A percentile compares a stretch with the other conserved stretches of the same genome.
Conservation (phyloP, 2,329 filamentous ascomycete genomes). For the Penicillium sp. region DNA sequence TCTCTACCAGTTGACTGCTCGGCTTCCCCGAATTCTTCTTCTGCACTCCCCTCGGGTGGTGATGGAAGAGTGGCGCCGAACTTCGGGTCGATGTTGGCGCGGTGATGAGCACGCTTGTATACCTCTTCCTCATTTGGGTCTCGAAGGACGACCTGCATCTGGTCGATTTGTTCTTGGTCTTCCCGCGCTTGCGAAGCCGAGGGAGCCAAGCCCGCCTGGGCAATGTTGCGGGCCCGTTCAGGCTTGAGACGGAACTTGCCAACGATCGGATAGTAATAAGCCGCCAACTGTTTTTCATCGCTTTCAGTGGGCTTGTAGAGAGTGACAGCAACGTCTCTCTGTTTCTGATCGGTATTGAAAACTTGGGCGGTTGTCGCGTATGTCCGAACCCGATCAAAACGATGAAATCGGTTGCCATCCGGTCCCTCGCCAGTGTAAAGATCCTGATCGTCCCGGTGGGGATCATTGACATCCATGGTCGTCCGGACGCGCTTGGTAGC, state of each 20-base stretch:
- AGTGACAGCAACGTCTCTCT: slow-evolving; percentile 54
- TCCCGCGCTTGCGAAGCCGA: slow-evolving; percentile 38
- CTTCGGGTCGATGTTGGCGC: slow-evolving; percentile 43
- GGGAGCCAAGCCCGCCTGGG: slow-evolving; percentile 37
- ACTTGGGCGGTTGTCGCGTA: slow-evolving; percentile 55
- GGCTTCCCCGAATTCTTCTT: slow-evolving; percentile 12
- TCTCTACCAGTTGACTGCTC: slow-evolving; percentile 11
- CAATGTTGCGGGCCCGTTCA: slow-evolving; percentile 41
- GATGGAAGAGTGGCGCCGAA: slow-evolving; percentile 37
- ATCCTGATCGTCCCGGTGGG: slow-evolving; percentile 48
- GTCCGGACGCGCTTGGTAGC: slow-evolving; percentile 49
- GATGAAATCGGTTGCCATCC: slow-evolving; percentile 46
- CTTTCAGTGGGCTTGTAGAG: slow-evolving; percentile 48
- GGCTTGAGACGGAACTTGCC: slow-evolving; percentile 53
- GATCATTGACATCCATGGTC: slow-evolving; percentile 51
- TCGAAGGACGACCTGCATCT: slow-evolving; percentile 48
- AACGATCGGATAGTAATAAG: slow-evolving; percentile 58
- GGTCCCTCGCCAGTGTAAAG: slow-evolving; percentile 45
- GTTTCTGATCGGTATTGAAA: slow-evolving; percentile 48
- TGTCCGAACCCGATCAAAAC: slow-evolving; percentile 53
- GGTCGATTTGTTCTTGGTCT: slow-evolving; percentile 49
- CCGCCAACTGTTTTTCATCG: slow-evolving; percentile 45
- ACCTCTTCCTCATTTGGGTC: slow-evolving; percentile 48
- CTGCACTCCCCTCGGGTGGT: slow-evolving; percentile 23
- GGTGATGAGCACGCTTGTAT: slow-evolving; percentile 43